These are phyloP conservation scores for Breviolum minutum DNA, from an alignment of 73 alveolate genomes.

Conservation along the genomic window DNA sequence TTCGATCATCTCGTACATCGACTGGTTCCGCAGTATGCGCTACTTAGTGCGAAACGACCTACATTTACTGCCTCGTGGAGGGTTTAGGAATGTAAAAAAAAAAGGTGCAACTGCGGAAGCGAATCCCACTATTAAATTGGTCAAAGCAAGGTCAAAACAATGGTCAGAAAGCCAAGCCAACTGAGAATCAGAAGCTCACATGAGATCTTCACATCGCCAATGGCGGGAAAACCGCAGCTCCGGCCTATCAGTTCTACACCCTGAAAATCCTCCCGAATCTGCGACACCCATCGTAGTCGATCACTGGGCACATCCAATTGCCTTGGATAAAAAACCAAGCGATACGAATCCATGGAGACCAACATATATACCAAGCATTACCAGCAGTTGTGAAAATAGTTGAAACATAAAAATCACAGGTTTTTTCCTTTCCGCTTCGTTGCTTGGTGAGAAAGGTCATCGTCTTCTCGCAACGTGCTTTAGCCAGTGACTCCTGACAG, in stretches of 20 bases:
- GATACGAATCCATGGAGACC: neutral
- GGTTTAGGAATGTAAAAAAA: too few species aligned
- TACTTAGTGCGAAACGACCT: too few species aligned
- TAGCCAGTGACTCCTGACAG: conserved; percentile 2
- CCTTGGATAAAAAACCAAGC: neutral
- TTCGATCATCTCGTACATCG: too few species aligned
- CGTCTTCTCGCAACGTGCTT: conserved; percentile 55
- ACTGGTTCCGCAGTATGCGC: too few species aligned
- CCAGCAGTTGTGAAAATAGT: neutral
- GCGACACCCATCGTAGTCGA: conserved; percentile 12
- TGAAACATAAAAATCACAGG: too few species aligned
- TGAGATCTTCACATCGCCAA: too few species aligned
- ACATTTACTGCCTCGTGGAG: too few species aligned
- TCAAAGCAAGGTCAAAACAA: too few species aligned
- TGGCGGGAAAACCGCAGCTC: neutral
- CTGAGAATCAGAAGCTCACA: neutral
- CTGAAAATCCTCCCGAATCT: conserved; percentile 21
- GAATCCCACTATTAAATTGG: too few species aligned
- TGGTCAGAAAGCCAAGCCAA: neutral
- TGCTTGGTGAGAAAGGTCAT: conserved; percentile 33
- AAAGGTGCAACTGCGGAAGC: too few species aligned
- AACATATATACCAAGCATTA: neutral
- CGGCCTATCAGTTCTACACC: conserved; percentile 49
- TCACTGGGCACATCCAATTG: conserved; percentile 28
- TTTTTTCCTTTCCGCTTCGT: neutral